phyloP scores from a whole-genome alignment of 441 rosid species.

The Mallotus japonicus region DNA sequence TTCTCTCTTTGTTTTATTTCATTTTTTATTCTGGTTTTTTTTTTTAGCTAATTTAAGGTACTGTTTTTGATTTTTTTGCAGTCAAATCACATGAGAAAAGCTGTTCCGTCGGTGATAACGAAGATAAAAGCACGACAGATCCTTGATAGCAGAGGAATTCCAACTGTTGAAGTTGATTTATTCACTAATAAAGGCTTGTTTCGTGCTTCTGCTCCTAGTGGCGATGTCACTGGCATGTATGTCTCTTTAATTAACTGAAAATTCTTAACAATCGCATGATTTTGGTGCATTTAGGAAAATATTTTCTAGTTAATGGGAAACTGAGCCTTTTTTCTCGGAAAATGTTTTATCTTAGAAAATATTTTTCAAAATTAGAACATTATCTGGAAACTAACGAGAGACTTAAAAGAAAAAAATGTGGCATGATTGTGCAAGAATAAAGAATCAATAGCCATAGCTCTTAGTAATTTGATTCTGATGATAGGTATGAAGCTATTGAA shows the following conservation, averaged over 20 bases:
- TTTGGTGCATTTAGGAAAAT: no score
- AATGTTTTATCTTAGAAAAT: no score
- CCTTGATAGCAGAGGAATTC: conserved; percentile 92
- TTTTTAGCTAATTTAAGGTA: background rate
- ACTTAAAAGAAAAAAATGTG: no score
- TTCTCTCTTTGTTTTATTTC: background rate
- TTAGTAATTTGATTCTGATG: background rate
- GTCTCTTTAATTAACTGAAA: background rate
- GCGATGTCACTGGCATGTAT: conserved; percentile 84
- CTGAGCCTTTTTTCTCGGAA: no score
- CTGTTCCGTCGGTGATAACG: conserved; percentile 78
- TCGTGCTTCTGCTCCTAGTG: conserved; percentile 86
- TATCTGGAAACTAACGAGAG: no score
- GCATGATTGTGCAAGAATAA: no score
- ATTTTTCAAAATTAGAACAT: no score
- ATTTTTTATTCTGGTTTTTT: background rate
- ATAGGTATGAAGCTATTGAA: conserved; percentile 92
- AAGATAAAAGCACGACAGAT: conserved; percentile 85
- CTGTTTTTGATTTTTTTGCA: conserved; percentile 20
- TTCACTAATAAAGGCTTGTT: conserved; percentile 87
- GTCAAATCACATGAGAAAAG: conserved; percentile 95
- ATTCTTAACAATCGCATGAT: no score
- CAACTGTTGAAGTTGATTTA: conserved; percentile 92
- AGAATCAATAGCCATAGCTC: no score
- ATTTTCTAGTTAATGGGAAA: no score